Evolutionary conservation across 225 moss, liverwort and hornwort species (phyloP), one percentile per base, ranked within the genome.

Genomic region (Marchantia paleacea): DNA sequence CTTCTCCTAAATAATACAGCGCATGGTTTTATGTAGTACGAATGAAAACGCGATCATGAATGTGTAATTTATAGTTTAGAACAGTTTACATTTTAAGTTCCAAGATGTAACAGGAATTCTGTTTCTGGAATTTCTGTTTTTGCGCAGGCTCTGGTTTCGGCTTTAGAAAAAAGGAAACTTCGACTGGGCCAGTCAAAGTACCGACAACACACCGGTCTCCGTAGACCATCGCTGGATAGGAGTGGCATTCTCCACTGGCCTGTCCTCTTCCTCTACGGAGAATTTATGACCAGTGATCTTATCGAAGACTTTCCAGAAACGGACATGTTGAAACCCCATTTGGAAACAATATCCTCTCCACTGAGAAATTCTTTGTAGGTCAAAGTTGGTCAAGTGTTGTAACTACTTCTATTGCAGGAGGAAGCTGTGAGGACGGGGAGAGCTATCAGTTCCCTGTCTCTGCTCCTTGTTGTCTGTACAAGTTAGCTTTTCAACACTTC

Each of bases 291-390:
- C 69, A 90, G 94, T 58, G 99, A 99, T 77, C 90, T 99, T 51
- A 94, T 99, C 28, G 90, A 99, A 89, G 94, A 95, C 86, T 95
- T 99, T 81, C 90, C 91, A 77, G 99, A 99, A 83, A 95, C 94
- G 71, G 99, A 99, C 86, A 92, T 92, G 81, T 92, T 99, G 82
- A 87, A 75, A 75, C 82, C 89, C 67, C 99, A 99, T 76, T 80
- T 95, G 57, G 95, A 99, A 85, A 80, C 87, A 76, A 95, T 97
- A 95, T 97, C 97, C 95, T 90, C 81, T 75, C 15, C 63, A 22
- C 24, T 26, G 12, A 15, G 14, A 49, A 12, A 55, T 20, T 26
- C 16, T 70, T 15, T 8, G 7, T 7, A 48, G 29, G 19, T 19
- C 19, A 3, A 50, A 71, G 22, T 71, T 50, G 58, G 13, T 58